A percentile compares a stretch with the other conserved stretches of the same genome.
phyloP scores from a whole-genome alignment of 176 grass and related monocot species.

The Triticum turgidum region DNA sequence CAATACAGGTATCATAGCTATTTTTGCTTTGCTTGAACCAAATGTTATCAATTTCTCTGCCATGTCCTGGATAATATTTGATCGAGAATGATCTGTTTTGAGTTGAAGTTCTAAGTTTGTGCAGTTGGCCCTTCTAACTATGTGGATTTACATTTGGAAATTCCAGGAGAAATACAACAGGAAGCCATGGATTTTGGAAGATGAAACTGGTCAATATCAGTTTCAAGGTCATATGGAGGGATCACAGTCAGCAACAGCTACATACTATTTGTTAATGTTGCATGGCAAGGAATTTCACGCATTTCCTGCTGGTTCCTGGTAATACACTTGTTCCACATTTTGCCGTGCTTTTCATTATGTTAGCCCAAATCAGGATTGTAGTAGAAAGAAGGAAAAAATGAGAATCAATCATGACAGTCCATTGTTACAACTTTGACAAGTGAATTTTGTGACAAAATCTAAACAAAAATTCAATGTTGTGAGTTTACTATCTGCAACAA shows the following conservation, averaged over 20 bases:
- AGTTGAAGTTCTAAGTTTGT: slow-evolving; percentile 11
- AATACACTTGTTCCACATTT: slow-evolving; percentile 36
- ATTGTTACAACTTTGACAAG: not conserved
- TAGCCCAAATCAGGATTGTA: slow-evolving; percentile 1
- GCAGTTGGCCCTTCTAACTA: slow-evolving; percentile 1
- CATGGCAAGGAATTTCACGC: slow-evolving; percentile 95
- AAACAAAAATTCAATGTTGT: not conserved
- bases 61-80: not conserved
- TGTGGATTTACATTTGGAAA: slow-evolving; percentile 17
- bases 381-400: not conserved
- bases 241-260: slow-evolving; percentile 90
- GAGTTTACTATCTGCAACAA: not conserved
- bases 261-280: slow-evolving; percentile 92
- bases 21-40: slow-evolving; percentile 4
- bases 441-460: slow-evolving; percentile 1
- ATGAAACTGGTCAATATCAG: slow-evolving; percentile 97
- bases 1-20: not conserved
- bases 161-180: slow-evolving; percentile 82
- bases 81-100: not conserved
- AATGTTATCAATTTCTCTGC: not conserved
- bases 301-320: slow-evolving; percentile 91
- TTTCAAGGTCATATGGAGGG: slow-evolving; percentile 92
- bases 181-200: slow-evolving; percentile 96
- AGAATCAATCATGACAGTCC: not conserved
- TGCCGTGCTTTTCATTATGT: slow-evolving; percentile 4